Evolutionary conservation across 2,329 filamentous ascomycete species (phyloP), one percentile per base, ranked within the genome.

Genomic region (Paraphoma sp.): DNA sequence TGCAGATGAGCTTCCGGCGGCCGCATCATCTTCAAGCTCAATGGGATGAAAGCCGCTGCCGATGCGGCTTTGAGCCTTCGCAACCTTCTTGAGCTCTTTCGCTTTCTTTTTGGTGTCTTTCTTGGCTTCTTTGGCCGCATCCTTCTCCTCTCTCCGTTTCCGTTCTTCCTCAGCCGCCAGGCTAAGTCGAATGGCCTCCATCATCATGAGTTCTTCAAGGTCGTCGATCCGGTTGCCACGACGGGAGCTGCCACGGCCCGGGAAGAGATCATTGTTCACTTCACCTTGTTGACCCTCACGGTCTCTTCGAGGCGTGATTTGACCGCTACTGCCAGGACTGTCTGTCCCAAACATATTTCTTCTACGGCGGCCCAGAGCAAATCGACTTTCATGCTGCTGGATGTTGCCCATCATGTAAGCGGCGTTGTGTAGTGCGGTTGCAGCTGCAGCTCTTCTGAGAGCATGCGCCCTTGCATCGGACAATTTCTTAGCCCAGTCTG

Each of bases 181-280:
- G 46, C 93, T 97, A 30, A 97, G 77, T 40, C 95, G 85, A 46
- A 99, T 96, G 0, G 95, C 95, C 75, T 99, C 95, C 83, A 95
- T 92, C 82, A 98, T 93, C 95, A 99, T 99, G 82, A 99, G 91
- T 47, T 97, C 94, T 74, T 99, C 95, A 0, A 98, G 83, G 65
- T 98, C 93, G 18, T 96, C 92, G 72, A 96, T 87, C 30, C 92
- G 64, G 47, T 72, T 84, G 53, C 77, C 85, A 59, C 86, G 80
- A 57, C 88, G 79, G 36, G 84, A 85, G 64, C 82, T 84, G 16
- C 77, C 74, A 7, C 83, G 76, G 12, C 75, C 78, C 31, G 76
- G 69, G 33, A 70, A 72, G 6, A 79, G 56, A 54, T 79, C 78
- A 50, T 53, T 71, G 53, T 72, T 65, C 53, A 63, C 65, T 41